A percentile compares a stretch with the other conserved stretches of the same genome.
Evolutionary conservation across 2,329 filamentous ascomycete genomes (phyloP).

Genomic region (Verticillium alfalfae): DNA sequence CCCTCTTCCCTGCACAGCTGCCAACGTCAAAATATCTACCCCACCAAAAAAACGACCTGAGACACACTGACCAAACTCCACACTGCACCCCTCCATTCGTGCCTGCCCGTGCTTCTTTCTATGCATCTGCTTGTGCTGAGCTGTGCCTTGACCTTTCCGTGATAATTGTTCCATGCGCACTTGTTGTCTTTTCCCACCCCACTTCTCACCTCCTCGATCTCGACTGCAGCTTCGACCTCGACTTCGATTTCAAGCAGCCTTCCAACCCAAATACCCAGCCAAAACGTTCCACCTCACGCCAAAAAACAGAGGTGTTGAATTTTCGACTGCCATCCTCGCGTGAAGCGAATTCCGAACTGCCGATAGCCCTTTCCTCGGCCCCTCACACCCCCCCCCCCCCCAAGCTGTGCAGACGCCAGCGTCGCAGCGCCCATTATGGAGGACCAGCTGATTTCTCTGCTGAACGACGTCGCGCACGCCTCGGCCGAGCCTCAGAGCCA

Average conservation of each 20-base stretch:
- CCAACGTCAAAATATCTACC: neutral
- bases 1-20: neutral
- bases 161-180: neutral
- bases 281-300: slow-evolving; percentile 14
- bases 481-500: slow-evolving; percentile 78
- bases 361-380: neutral
- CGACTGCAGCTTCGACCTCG: slow-evolving; percentile 1
- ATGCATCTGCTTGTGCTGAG: neutral
- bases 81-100: neutral
- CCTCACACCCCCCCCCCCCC: neutral
- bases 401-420: slow-evolving; percentile 1
- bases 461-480: slow-evolving; percentile 38
- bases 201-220: neutral
- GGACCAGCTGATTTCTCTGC: slow-evolving; percentile 82
- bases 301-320: neutral
- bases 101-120: neutral
- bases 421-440: slow-evolving; percentile 59
- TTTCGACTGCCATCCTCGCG: neutral
- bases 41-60: neutral
- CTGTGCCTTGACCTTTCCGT: neutral
- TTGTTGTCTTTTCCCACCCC: neutral
- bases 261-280: neutral
- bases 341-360: neutral
- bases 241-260: slow-evolving; percentile 3
- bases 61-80: neutral